These are phyloP conservation scores for Talaromyces rugulosus DNA, from an alignment of 2,329 filamentous ascomycete genomes.

Conservation along the genomic window DNA sequence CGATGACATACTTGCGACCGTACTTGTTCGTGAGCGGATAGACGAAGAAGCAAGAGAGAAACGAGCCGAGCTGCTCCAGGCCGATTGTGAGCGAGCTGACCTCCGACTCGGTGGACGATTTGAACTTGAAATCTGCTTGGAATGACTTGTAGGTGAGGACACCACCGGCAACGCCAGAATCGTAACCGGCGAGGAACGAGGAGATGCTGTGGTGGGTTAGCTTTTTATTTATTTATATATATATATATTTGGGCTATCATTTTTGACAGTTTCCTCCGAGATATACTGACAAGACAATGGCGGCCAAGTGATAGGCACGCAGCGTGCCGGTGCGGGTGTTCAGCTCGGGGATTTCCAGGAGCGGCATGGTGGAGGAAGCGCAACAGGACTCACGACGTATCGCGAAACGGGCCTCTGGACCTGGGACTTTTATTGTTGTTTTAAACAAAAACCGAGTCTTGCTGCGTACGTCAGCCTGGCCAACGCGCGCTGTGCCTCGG, in stretches of 20 bases:
- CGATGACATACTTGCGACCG: slow-evolving; percentile 40
- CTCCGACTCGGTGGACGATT: slow-evolving; percentile 29
- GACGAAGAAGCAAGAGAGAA: slow-evolving; percentile 44
- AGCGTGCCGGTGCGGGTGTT: slow-evolving; percentile 18
- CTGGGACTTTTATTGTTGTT: not conserved
- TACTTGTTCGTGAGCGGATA: slow-evolving; percentile 41
- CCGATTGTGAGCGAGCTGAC: slow-evolving; percentile 43
- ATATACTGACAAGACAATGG: slow-evolving; percentile 18
- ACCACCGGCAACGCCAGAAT: slow-evolving; percentile 31
- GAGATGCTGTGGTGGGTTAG: slow-evolving; percentile 14
- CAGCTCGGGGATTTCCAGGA: slow-evolving; percentile 17
- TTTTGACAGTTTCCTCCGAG: not conserved
- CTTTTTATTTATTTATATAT: not conserved
- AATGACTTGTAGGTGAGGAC: slow-evolving; percentile 41
- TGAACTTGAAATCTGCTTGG: slow-evolving; percentile 34
- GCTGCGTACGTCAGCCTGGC: not conserved
- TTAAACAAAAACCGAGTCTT: not conserved
- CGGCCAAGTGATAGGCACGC: slow-evolving; percentile 20
- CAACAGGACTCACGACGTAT: not conserved
- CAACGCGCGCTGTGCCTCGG: not conserved
- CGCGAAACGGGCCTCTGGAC: not conserved
- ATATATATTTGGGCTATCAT: not conserved
- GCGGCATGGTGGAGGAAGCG: slow-evolving; percentile 13
- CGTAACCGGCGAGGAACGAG: slow-evolving; percentile 27
- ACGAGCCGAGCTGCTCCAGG: slow-evolving; percentile 47